Evolutionary conservation across 139 green algal species (phyloP).

Genomic region (Picochlorum costavermella): DNA sequence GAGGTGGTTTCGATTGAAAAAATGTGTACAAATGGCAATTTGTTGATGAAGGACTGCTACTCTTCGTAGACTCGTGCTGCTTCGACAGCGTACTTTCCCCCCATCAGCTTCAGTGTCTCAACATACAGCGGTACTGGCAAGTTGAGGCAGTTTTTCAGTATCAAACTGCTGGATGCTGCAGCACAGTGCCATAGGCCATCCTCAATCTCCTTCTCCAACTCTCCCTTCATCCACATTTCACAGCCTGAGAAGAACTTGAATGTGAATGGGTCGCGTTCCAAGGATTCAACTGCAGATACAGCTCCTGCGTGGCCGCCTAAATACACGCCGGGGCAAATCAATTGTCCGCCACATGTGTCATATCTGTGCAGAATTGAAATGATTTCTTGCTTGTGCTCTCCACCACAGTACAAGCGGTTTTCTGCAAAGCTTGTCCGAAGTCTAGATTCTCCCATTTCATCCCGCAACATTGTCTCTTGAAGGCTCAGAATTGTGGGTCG

Average conservation of each 20-base stretch:
- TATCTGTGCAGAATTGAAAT: constrained; percentile 1
- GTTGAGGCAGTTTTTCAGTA: constrained; percentile 56
- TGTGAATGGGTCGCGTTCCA: constrained; percentile 14
- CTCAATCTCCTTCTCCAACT: constrained; percentile 42
- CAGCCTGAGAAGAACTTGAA: constrained; percentile 58
- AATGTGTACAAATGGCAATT: too few relatives aligned
- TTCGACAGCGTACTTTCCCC: constrained; percentile 15
- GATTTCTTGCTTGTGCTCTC: not conserved
- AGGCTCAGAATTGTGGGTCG: constrained; percentile 25
- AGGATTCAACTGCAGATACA: constrained; percentile 14
- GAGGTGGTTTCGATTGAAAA: too few relatives aligned
- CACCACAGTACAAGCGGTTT: constrained; percentile 7
- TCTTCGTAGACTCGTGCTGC: not conserved
- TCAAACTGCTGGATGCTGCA: constrained; percentile 39
- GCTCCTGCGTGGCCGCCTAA: constrained; percentile 30
- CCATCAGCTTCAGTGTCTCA: constrained; percentile 50
- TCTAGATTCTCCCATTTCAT: not conserved
- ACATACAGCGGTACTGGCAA: constrained; percentile 60
- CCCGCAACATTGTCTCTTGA: not conserved
- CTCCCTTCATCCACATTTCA: constrained; percentile 34
- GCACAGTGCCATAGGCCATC: constrained; percentile 40
- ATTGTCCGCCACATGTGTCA: not conserved
- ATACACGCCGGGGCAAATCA: not conserved
- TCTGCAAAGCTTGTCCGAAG: not conserved
- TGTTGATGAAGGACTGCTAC: not conserved